Evolutionary conservation across 257 asterid genomes (phyloP).

Genomic region (Plantago ovata): DNA sequence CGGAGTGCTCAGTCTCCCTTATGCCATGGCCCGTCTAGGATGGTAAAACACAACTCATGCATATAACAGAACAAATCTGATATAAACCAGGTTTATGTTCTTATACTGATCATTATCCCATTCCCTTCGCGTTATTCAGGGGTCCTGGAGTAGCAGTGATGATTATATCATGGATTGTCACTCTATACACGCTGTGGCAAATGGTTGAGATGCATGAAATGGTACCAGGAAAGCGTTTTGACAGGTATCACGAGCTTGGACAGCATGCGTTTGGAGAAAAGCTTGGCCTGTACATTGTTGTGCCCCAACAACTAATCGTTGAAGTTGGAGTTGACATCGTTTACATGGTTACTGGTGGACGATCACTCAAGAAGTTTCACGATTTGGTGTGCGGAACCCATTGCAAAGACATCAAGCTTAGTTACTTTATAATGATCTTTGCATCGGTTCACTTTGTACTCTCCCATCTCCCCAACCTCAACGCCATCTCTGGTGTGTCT

Average conservation of each 20-base stretch:
- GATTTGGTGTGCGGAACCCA: slow-evolving; percentile 34
- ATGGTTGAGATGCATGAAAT: slow-evolving; percentile 98
- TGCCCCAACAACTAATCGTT: slow-evolving; percentile 80
- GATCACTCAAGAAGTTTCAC: slow-evolving; percentile 68
- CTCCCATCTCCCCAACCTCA: slow-evolving; percentile 89
- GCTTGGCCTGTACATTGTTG: slow-evolving; percentile 83
- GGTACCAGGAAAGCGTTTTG: slow-evolving; percentile 92
- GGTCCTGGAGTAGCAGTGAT: slow-evolving; percentile 87
- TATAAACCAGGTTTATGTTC: not conserved
- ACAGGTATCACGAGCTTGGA: slow-evolving; percentile 86
- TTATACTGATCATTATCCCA: no score
- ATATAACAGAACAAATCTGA: not conserved
- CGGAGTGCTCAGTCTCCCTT: slow-evolving; percentile 83
- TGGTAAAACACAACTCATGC: slow-evolving; percentile 30
- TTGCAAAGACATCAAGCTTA: slow-evolving; percentile 51
- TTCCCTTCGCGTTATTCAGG: slow-evolving; percentile 30
- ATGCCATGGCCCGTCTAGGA: slow-evolving; percentile 76
- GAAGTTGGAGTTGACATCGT: slow-evolving; percentile 87
- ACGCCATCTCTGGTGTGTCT: slow-evolving; percentile 82
- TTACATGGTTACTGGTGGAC: slow-evolving; percentile 92
- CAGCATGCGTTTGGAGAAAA: slow-evolving; percentile 90
- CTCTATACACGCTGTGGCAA: slow-evolving; percentile 86
- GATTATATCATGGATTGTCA: slow-evolving; percentile 75
- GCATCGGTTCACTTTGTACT: slow-evolving; percentile 92
- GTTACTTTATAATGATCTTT: slow-evolving; percentile 81